Evolutionary conservation across 129 eudicot species (phyloP), one percentile per base, ranked within the genome.

Genomic region (Pulicaria dysenterica): DNA sequence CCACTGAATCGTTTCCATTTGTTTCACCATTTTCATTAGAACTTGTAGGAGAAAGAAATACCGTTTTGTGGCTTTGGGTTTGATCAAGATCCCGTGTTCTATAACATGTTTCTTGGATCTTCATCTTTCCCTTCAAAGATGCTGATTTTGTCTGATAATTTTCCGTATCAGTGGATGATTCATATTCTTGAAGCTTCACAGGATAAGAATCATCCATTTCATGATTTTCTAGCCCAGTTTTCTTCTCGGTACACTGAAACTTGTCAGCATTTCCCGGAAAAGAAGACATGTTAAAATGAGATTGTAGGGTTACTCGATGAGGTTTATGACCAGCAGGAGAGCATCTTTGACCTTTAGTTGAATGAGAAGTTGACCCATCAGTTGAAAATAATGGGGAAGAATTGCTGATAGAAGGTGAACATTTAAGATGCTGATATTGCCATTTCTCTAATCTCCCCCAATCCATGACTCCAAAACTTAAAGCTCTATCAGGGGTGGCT

Each of bases 401-500:
- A 78, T 58, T 70, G 76, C 90, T 85, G 73, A 81, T 82, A 47
- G 88, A 73, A 31, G 88, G 77, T 44, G 88, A 80, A 75, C 67
- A 65, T 75, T 64, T 69, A 78, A 62, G 59, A 34, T 82, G 72
- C 53, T 74, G 65, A 83, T 56, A 74, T 63, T 81, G 89, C 98
- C 98, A 89, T 48, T 83, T 87, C 57, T 92, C 91, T 38, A 92
- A 79, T 59, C 72, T 79, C 9, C 80, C 79, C 94, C 94, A 92
- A 75, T 92, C 95, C 77, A 92, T 87, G 14, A 92, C 98, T 71
- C 98, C 98, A 54, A 92, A 72, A 79, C 66, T 87, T 73, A 87
- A 79, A 53, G 88, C 83, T 80, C 83, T 85, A 59, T 84, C 96
- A 38, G 81, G 72, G 54, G 72, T 79, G 0, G 77, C 77, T 77